Percentiles rank a stretch among this genome's conserved stretches.
phyloP scores from a whole-genome alignment of 2,329 filamentous ascomycete species.

The Knoxdaviesia capensis region DNA sequence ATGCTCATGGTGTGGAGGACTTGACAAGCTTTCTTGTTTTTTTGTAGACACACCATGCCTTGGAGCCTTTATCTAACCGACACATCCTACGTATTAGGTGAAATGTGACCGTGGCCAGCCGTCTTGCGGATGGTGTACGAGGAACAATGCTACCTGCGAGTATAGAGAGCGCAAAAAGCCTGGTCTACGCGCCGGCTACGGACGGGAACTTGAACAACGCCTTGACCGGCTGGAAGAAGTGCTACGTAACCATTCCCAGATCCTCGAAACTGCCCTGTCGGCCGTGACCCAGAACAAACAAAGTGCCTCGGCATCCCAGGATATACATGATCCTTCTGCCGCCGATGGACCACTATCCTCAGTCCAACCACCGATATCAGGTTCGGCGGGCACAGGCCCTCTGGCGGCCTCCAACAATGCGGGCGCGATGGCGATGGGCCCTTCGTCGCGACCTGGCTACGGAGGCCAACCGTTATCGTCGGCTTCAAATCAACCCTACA shows the following conservation, averaged over 20 bases:
- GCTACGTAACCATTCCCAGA: conserved; percentile 42
- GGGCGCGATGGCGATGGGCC: too few species aligned
- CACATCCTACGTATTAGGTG: conserved; percentile 21
- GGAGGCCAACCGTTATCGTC: too few species aligned
- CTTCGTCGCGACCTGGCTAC: too few species aligned
- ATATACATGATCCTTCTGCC: too few species aligned
- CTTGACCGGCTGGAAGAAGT: conserved; percentile 50
- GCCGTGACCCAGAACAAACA: neutral
- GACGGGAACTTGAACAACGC: conserved; percentile 51
- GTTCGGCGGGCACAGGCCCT: too few species aligned
- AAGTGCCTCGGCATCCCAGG: neutral
- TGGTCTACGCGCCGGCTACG: conserved; percentile 45
- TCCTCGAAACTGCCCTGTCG: conserved; percentile 29
- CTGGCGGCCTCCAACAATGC: too few species aligned
- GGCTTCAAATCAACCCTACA: too few species aligned
- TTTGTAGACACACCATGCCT: too few species aligned
- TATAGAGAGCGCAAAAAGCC: conserved; percentile 52
- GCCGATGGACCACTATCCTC: too few species aligned
- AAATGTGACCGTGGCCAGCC: conserved; percentile 63
- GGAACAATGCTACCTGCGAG: conserved; percentile 41
- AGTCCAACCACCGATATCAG: too few species aligned
- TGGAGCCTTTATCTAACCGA: neutral
- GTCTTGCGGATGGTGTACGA: conserved; percentile 46
- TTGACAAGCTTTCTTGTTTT: too few species aligned
- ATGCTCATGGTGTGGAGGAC: too few species aligned